Evolutionary conservation across 2,329 filamentous ascomycete genomes (phyloP).

Genomic region (Chrysoporthe austroafricana): DNA sequence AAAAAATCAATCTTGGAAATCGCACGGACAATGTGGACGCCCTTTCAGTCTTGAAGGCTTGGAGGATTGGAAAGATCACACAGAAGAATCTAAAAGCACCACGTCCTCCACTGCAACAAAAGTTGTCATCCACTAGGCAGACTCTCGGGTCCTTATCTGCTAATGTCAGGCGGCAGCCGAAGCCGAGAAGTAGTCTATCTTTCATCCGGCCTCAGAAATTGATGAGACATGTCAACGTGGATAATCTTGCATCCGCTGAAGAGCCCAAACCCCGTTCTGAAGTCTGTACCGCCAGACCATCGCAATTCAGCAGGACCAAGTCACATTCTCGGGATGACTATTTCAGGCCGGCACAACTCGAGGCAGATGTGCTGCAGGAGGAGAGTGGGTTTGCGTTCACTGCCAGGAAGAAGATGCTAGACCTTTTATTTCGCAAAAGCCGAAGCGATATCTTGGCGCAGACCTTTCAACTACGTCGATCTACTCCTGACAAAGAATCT

Average conservation of each 20-base stretch:
- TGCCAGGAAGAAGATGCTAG: conserved; percentile 56
- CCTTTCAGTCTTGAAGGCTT: conserved; percentile 54
- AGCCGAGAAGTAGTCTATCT: conserved; percentile 6
- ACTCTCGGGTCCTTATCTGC: conserved; percentile 32
- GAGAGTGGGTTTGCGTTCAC: conserved; percentile 48
- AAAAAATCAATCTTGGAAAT: conserved; percentile 63
- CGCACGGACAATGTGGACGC: conserved; percentile 65
- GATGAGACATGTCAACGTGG: conserved; percentile 37
- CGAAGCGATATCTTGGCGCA: conserved; percentile 35
- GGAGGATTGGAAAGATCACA: conserved; percentile 58
- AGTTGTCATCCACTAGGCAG: conserved; percentile 30
- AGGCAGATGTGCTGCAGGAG: conserved; percentile 47
- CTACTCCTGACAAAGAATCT: background rate
- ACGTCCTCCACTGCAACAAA: conserved; percentile 15
- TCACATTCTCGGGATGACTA: conserved; percentile 9
- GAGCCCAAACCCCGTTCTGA: background rate
- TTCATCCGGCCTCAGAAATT: conserved; percentile 36
- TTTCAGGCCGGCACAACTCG: conserved; percentile 59
- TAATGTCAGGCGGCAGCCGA: conserved; percentile 27
- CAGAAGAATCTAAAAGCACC: conserved; percentile 35
- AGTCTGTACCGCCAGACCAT: background rate
- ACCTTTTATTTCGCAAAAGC: conserved; percentile 55
- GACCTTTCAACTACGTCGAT: conserved; percentile 18
- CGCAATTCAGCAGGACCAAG: background rate
- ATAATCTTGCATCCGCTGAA: conserved; percentile 36